Conservation (phyloP, 208 protist genomes). For the Porcisia deanei region DNA sequence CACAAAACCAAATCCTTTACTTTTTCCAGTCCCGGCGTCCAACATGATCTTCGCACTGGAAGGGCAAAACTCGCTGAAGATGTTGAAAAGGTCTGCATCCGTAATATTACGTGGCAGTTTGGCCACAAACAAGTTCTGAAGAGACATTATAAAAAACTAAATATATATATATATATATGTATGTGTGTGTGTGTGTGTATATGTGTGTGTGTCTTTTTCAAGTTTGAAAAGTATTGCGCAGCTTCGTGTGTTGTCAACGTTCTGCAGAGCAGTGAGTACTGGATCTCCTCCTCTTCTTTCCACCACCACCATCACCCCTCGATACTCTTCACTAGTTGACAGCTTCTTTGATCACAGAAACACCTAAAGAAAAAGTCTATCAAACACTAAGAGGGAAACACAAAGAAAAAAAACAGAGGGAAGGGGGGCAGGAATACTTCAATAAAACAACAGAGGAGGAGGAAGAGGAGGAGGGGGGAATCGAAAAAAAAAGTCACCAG, state of each 20-base stretch:
- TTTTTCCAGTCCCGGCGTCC: slow-evolving; percentile 84
- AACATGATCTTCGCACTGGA: slow-evolving; percentile 89
- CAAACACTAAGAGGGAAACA: not conserved
- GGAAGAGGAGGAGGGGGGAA: not conserved
- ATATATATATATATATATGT: too few relatives aligned
- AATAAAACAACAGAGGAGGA: not conserved
- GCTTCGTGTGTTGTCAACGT: too few relatives aligned
- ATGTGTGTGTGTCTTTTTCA: too few relatives aligned
- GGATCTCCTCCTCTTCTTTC: too few relatives aligned
- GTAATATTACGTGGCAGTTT: slow-evolving; percentile 87
- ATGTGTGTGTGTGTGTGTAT: too few relatives aligned
- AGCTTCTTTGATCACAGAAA: not conserved
- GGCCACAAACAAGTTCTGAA: slow-evolving; percentile 74
- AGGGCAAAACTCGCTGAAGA: slow-evolving; percentile 70
- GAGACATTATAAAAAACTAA: slow-evolving; percentile 24
- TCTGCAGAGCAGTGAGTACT: too few relatives aligned
- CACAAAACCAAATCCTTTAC: slow-evolving; percentile 96
- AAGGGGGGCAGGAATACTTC: not conserved
- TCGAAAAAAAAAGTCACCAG: not conserved
- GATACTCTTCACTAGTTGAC: too few relatives aligned
- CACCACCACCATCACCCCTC: too few relatives aligned
- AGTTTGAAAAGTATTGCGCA: too few relatives aligned
- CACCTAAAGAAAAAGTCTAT: not conserved
- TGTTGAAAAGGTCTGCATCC: slow-evolving; percentile 73
- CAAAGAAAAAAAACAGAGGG: not conserved